Base-by-base conservation (phyloP, 1,284 basidiomycete genomes). In the Ganoderma sinense region DNA sequence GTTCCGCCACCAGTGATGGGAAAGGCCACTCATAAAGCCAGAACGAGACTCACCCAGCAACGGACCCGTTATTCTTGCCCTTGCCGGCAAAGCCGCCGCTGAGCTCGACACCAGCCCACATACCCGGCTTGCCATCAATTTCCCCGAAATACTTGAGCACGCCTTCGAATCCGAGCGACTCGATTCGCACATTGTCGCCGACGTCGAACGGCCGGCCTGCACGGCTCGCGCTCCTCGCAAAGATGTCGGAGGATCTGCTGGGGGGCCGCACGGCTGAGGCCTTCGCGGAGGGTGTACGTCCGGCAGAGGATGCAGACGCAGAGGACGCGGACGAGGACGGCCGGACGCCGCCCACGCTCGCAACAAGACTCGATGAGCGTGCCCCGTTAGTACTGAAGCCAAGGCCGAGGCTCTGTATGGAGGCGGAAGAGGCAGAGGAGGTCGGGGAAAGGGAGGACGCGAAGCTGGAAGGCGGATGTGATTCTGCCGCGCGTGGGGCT, bases 41-140 rank as follows among this genome's bases (percentile, higher is more conserved):
- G 41, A 31, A 45, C 6, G 5, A n/a, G 8, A 69, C 95, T 85
- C 78, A 97, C 96, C 94, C 95, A 73, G 87, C 88, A 3, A 98
- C 96, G 58, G 89, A 89, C 26, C 97, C 97, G 77, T 99, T 91
- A 77, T 99, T 99, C 84, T 99, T 99, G 2, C 97, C 97, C 79
- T 94, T 94, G n/a, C 97, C 97, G 18, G 86, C 81, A 78, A 95
- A 97, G 1, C 93, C 93, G 48, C 91, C 92, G 73, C 88, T 84
- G n/a, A 98, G 85, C 80, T 97, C 95, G 20, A 98, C 94, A 39
- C 96, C 96, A 33, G 95, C 96, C 94, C 94, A 98, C 18, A 91
- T 82, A 5, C 96, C 97, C 6, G 88, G 86, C 80, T 97, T 97
- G 61, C 93, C 94, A 26, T 94, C 90, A 66, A 97, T 96, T 73